Evolutionary conservation across 768 basidiomycete species (phyloP), one percentile per base, ranked within the genome.

Genomic region (Lentinula boryana): DNA sequence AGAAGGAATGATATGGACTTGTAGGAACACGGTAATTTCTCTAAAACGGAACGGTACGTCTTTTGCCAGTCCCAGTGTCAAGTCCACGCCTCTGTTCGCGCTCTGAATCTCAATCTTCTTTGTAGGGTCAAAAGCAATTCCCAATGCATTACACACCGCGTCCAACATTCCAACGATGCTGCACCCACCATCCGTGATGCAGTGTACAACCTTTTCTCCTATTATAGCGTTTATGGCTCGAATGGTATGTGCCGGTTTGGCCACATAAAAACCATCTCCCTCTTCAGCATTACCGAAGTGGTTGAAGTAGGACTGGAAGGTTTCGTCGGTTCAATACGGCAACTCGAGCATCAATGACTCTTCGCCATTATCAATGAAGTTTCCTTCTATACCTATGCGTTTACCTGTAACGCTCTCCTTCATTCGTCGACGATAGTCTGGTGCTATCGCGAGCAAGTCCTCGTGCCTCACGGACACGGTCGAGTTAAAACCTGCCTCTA

Each of bases 1-100:
- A 10, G 63, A 57, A 0, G 18, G 23, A 10, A 62, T 55, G 1
- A 64, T 18, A 36, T 64, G 64, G n/a, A 63, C 64, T 51, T 64
- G 64, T 15, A 64, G 51, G 31, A 62, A 63, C 0, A 60, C 18
- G 0, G 38, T 59, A 8, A 62, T 49, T 0, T 57, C 35, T 1
- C 61, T 52, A 31, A 64, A 32, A 0, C 44, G 44, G n/a, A 46
- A 46, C 16, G 44, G 44, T 9, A 46, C 44, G 15, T 46, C 44
- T 46, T 51, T 51, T 7, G 49, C 49, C 7, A 51, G 7, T 51
- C 49, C 49, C 49, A 23, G 18, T 10, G 27, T 8, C 18, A 6
- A 33, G 15, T 51, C 21, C 10, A 18, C 21, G 5, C 7, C 8
- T 8, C 49, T 16, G 15, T 51, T 51, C 49, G 13, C 27, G 27